Percentiles rank a stretch among this genome's conserved stretches.
Evolutionary conservation across 768 basidiomycete species (phyloP).

Genomic region (Baorangia bicolor): DNA sequence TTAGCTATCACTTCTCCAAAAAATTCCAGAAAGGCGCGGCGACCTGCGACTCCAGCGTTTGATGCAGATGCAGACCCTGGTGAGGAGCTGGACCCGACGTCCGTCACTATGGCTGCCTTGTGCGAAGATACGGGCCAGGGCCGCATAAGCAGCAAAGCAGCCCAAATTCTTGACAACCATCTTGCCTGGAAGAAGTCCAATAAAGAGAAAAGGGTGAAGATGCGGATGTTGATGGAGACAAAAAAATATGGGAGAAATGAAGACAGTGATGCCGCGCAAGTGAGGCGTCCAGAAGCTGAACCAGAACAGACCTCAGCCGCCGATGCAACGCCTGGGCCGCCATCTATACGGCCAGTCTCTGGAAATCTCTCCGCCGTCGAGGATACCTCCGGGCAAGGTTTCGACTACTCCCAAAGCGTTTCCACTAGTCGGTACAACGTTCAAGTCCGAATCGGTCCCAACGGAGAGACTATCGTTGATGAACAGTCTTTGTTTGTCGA

Average conservation of each 20-base stretch:
- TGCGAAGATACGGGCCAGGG: conserved; percentile 80
- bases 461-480: conserved; percentile 84
- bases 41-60: conserved; percentile 53
- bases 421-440: conserved; percentile 74
- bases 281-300: conserved; percentile 8
- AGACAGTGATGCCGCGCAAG: conserved; percentile 39
- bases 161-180: conserved; percentile 69
- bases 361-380: conserved; percentile 20
- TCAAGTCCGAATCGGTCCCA: conserved; percentile 84
- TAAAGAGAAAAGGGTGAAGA: conserved; percentile 61
- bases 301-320: conserved; percentile 4
- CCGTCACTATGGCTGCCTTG: conserved; percentile 77
- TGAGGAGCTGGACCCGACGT: conserved; percentile 78
- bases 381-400: conserved; percentile 56
- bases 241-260: conserved; percentile 70
- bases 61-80: conserved; percentile 64
- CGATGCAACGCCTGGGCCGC: conserved; percentile 2
- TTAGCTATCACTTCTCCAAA: conserved; percentile 23
- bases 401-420: conserved; percentile 68
- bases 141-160: conserved; percentile 74
- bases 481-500: conserved; percentile 83
- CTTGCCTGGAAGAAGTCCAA: conserved; percentile 69
- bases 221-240: conserved; percentile 63
- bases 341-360: conserved; percentile 18
- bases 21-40: conserved; percentile 38